Base-by-base conservation (phyloP, 495 filamentous ascomycete species). In the Cercophora sp. region DNA sequence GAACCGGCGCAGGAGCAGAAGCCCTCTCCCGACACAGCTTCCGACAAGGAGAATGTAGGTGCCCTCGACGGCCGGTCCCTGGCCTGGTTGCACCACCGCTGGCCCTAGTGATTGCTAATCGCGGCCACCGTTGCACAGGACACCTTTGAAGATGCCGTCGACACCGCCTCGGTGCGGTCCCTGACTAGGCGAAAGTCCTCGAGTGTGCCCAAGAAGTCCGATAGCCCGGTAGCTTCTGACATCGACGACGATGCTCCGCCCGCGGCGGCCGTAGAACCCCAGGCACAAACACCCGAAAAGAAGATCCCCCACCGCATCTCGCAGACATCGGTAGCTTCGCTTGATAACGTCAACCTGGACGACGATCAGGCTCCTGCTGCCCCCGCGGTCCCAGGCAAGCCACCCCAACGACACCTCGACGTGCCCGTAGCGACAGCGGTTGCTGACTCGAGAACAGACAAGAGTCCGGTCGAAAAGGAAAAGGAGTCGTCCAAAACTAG, bases 141-240 rank as follows among this genome's bases (percentile, higher is more conserved):
- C 52, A 82, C 82, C 18, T 91, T 89, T 51, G 85, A 89, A 63
- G 86, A 92, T 71, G 85, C 85, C 51, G 72, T 80, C 57, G 87
- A 89, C 68, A 75, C 69, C 13, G 64, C 67, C 43, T 76, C 72
- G 34, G 60, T 74, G 20, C 67, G 75, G 35, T 76, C 75, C 8
- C 59, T 78, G 54, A 78, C 74, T 62, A 73, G 68, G 60, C 65
- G 68, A 79, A 60, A 75, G 73, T 71, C 71, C 35, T 67, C 76
- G 55, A 54, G 60, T 61, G 63, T 57, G 19, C 60, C 55, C 55
- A 52, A 49, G 25, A 39, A 58, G 18, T 22, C 58, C 27, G 67
- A 63, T 10, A 64, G 69, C 32, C 55, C 43, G 10, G 59, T 63
- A 32, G 61, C 64, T 2, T 56, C 56, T 32, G 63, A 60, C 5